phyloP scores from a whole-genome alignment of 176 grass and related monocot genomes.

The Cenchrus purpureus region DNA sequence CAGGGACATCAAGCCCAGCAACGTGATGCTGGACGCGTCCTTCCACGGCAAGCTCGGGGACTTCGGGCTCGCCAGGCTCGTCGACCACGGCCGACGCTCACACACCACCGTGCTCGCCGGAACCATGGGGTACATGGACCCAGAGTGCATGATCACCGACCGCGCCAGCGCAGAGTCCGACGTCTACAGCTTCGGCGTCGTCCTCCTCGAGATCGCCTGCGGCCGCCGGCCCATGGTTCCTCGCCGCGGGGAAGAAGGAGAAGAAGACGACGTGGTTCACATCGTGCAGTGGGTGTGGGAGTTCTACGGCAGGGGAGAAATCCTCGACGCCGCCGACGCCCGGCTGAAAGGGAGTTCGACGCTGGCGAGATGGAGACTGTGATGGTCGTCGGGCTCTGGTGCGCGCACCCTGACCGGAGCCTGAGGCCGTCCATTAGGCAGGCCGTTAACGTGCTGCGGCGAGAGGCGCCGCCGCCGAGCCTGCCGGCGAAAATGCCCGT shows the following conservation, averaged over 20 bases:
- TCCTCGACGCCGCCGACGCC: slow-evolving; percentile 37
- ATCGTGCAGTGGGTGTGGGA: slow-evolving; percentile 42
- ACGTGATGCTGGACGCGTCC: slow-evolving; percentile 28
- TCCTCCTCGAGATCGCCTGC: too few species aligned
- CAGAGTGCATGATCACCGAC: slow-evolving; percentile 22
- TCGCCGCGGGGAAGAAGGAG: too few species aligned
- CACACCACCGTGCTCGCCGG: slow-evolving; percentile 40
- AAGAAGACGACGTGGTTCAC: background rate
- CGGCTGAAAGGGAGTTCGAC: slow-evolving; percentile 1
- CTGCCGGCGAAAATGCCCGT: slow-evolving; percentile 48
- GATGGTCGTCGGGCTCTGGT: slow-evolving; percentile 55
- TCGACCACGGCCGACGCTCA: background rate
- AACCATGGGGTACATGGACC: slow-evolving; percentile 48
- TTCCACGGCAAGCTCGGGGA: slow-evolving; percentile 32
- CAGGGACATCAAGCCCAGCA: slow-evolving; percentile 45
- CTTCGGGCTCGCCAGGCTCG: slow-evolving; percentile 10
- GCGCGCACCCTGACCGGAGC: slow-evolving; percentile 40
- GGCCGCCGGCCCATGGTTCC: too few species aligned
- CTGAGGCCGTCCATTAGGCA: slow-evolving; percentile 46
- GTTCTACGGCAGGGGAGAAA: background rate
- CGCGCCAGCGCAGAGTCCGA: too few species aligned
- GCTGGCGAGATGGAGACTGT: slow-evolving; percentile 36
- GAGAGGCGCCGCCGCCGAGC: background rate
- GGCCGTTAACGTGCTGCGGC: slow-evolving; percentile 37
- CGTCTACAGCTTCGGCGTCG: too few species aligned